Conservation (phyloP, 202 grass and related monocot genomes). For the Zizania palustris region DNA sequence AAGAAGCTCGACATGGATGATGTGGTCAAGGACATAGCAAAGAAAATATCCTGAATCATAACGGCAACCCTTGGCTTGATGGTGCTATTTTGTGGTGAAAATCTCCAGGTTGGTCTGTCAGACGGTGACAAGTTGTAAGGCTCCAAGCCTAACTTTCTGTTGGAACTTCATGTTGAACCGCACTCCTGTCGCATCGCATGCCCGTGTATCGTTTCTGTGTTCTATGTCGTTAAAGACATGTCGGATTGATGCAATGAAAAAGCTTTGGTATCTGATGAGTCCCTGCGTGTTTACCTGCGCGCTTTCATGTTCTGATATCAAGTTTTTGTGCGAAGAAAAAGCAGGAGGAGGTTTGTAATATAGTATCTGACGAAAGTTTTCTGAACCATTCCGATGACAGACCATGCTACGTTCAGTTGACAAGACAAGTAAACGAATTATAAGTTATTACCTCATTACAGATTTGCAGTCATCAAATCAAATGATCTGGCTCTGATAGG, state of each 20-base stretch:
- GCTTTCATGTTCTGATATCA: not conserved
- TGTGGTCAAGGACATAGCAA: constrained; percentile 69
- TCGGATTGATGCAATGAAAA: constrained; percentile 11
- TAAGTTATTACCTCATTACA: not conserved
- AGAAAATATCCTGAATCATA: constrained; percentile 57
- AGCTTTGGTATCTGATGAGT: not conserved
- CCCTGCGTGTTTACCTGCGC: not conserved
- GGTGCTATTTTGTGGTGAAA: constrained; percentile 18
- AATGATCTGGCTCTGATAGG: not conserved
- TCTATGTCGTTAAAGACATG: constrained; percentile 7
- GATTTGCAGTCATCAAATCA: not conserved
- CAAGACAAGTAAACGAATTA: not conserved
- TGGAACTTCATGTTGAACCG: not conserved
- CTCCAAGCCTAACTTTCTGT: not conserved
- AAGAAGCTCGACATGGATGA: constrained; percentile 80
- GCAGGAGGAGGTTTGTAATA: not conserved
- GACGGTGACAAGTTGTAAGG: not conserved
- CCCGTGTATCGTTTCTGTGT: not conserved
- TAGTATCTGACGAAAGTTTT: not conserved
- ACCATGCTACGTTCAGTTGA: not conserved
- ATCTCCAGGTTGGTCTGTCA: not conserved
- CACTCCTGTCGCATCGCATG: not conserved
- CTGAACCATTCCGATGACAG: not conserved
- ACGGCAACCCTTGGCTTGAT: not conserved
- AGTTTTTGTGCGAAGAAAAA: no score